phyloP scores from a whole-genome alignment of 345 rosid genomes.

The rapeseed (Brassica napus) region DNA sequence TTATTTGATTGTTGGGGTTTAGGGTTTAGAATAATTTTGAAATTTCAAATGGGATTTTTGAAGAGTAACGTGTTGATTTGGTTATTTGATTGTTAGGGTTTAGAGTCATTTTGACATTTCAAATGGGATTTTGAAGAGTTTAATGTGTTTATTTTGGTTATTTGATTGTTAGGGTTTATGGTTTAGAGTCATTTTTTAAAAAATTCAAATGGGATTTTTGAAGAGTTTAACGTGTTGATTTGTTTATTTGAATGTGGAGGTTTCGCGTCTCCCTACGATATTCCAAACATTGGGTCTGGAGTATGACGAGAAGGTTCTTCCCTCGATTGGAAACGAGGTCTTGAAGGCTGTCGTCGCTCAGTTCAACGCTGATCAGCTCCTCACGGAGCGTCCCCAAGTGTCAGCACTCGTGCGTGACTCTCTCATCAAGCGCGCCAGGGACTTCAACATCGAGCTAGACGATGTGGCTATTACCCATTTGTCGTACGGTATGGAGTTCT shows the following conservation, averaged over 20 bases:
- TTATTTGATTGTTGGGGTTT: too few relatives aligned
- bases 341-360: conserved; percentile 93
- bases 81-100: not conserved
- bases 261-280: conserved; percentile 63
- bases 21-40: not conserved
- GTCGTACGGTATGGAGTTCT: conserved; percentile 90
- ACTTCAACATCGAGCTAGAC: conserved; percentile 87
- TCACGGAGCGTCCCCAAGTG: conserved; percentile 93
- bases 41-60: too few relatives aligned
- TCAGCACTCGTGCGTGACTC: conserved; percentile 81
- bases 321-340: conserved; percentile 96
- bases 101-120: not conserved
- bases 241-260: conserved; percentile 42
- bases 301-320: conserved; percentile 94
- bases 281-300: conserved; percentile 89
- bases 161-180: not conserved
- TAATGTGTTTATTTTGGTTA: not conserved
- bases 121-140: not conserved
- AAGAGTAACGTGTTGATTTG: not conserved
- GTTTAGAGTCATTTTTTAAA: not conserved
- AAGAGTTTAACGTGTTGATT: not conserved
- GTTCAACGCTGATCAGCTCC: conserved; percentile 98
- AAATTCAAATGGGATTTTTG: not conserved
- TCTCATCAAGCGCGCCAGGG: conserved; percentile 74
- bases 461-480: conserved; percentile 95